phyloP scores from a whole-genome alignment of 352 stramenopile species.

The Elongisporangium undulatum region DNA sequence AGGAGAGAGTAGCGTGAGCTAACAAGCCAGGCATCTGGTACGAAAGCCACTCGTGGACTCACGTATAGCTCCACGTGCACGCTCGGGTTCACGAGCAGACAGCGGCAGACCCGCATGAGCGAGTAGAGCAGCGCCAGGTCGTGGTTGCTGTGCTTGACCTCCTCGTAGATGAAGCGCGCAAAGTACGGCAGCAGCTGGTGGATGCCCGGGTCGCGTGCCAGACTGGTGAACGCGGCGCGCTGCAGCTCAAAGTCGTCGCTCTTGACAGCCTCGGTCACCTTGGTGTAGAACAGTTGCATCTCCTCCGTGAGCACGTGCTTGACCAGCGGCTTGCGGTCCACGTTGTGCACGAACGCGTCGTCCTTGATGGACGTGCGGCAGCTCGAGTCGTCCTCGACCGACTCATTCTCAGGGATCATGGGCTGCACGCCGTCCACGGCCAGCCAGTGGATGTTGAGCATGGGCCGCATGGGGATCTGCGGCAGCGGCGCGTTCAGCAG shows the following conservation, averaged over 20 bases:
- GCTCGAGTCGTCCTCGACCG: conserved; percentile 60
- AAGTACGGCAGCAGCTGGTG: conserved; percentile 90
- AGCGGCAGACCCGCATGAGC: conserved; percentile 87
- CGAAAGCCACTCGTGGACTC: conserved; percentile 6
- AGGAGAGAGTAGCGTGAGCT: background rate
- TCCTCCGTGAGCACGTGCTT: conserved; percentile 88
- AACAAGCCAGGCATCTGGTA: background rate
- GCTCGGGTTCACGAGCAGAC: conserved; percentile 88
- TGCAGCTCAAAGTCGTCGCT: conserved; percentile 68
- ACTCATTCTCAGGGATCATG: conserved; percentile 81
- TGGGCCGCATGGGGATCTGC: conserved; percentile 63
- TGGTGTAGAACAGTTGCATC: conserved; percentile 90
- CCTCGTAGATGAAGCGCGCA: conserved; percentile 84
- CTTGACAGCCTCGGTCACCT: conserved; percentile 80
- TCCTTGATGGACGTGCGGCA: conserved; percentile 73
- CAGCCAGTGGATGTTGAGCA: conserved; percentile 79
- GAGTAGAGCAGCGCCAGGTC: conserved; percentile 74
- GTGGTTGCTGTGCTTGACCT: conserved; percentile 82
- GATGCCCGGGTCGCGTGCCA: conserved; percentile 82
- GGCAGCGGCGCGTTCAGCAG: conserved; percentile 73
- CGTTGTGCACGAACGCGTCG: conserved; percentile 59
- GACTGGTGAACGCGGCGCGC: conserved; percentile 70
- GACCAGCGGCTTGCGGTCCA: conserved; percentile 73
- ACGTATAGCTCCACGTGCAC: conserved; percentile 93
- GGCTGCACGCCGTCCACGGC: conserved; percentile 81